These are phyloP conservation scores for Pseudogymnoascus sp. DNA, from an alignment of 2,329 filamentous ascomycete genomes.

Conservation along the genomic window DNA sequence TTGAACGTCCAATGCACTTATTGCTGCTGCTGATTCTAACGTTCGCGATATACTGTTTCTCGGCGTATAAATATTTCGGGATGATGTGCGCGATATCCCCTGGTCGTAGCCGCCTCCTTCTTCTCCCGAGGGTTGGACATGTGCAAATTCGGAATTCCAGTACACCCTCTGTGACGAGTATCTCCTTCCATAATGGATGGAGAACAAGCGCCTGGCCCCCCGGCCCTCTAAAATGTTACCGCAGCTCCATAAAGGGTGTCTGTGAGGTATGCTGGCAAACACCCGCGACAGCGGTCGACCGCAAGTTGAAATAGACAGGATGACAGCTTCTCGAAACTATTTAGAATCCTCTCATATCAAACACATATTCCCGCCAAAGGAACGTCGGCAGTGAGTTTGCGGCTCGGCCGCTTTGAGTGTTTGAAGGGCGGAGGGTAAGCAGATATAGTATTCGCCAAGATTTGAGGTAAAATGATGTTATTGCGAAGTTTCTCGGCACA, in stretches of 20 bases:
- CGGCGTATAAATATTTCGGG: background rate
- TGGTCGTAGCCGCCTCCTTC: background rate
- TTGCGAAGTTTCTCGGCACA: background rate
- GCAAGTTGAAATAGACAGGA: conserved; percentile 36
- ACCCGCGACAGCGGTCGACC: conserved; percentile 37
- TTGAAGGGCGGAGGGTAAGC: background rate
- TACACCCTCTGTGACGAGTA: conserved; percentile 10
- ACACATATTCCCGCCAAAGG: conserved; percentile 25
- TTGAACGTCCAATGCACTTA: background rate
- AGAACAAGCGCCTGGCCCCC: conserved; percentile 30
- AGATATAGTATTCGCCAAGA: conserved; percentile 6
- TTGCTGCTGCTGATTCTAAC: background rate
- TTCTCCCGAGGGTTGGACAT: background rate
- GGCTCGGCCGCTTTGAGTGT: conserved; percentile 9
- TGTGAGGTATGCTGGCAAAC: conserved; percentile 36
- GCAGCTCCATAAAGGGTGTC: conserved; percentile 32
- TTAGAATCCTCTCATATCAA: conserved; percentile 27
- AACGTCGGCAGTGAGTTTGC: conserved; percentile 11
- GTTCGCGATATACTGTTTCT: background rate
- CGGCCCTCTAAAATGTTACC: conserved; percentile 36
- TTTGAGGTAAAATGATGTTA: conserved; percentile 2
- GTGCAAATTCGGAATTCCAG: conserved; percentile 4
- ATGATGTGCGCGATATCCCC: background rate
- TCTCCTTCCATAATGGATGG: conserved; percentile 18
- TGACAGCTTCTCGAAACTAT: conserved; percentile 31